phyloP scores from a whole-genome alignment of 257 asterid species.

The Solanum etuberosum region DNA sequence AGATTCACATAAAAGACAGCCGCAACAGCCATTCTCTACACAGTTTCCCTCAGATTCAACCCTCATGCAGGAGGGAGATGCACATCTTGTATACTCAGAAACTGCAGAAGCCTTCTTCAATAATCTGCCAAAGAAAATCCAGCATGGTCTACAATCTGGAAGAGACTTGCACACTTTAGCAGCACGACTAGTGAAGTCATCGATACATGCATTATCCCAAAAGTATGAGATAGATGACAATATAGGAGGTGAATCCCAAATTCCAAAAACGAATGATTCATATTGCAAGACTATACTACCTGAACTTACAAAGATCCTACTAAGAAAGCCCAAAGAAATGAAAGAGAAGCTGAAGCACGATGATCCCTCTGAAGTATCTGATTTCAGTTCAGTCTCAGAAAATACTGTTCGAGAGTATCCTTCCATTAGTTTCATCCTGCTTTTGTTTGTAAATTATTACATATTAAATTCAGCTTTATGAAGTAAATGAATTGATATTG shows the following conservation, averaged over 20 bases:
- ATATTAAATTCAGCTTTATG: background rate
- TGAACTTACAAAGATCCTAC: slow-evolving; percentile 30
- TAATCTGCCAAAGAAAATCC: slow-evolving; percentile 41
- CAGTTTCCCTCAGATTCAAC: slow-evolving; percentile 26
- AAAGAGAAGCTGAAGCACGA: slow-evolving; percentile 31
- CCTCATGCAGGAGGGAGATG: slow-evolving; percentile 25
- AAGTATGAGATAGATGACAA: slow-evolving; percentile 16
- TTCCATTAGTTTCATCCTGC: background rate
- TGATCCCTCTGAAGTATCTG: slow-evolving; percentile 9
- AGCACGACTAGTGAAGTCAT: slow-evolving; percentile 55
- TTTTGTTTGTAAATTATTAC: background rate
- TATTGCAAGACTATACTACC: slow-evolving; percentile 13
- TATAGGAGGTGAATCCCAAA: slow-evolving; percentile 17
- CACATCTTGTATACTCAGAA: slow-evolving; percentile 27
- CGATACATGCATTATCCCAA: slow-evolving; percentile 33
- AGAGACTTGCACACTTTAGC: slow-evolving; percentile 75
- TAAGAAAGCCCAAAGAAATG: slow-evolving; percentile 73
- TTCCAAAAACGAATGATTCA: slow-evolving; percentile 17
- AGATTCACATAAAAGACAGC: slow-evolving; percentile 17
- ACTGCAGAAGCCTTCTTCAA: slow-evolving; percentile 40
- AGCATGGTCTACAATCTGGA: slow-evolving; percentile 61
- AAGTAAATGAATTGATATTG: background rate
- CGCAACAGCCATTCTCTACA: slow-evolving; percentile 21
- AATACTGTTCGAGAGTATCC: slow-evolving; percentile 77
- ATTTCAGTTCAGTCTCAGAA: slow-evolving; percentile 29